These are phyloP conservation scores for Anaeramoeba flamelloides DNA, from an alignment of 78 protist genomes.

Conservation along the genomic window DNA sequence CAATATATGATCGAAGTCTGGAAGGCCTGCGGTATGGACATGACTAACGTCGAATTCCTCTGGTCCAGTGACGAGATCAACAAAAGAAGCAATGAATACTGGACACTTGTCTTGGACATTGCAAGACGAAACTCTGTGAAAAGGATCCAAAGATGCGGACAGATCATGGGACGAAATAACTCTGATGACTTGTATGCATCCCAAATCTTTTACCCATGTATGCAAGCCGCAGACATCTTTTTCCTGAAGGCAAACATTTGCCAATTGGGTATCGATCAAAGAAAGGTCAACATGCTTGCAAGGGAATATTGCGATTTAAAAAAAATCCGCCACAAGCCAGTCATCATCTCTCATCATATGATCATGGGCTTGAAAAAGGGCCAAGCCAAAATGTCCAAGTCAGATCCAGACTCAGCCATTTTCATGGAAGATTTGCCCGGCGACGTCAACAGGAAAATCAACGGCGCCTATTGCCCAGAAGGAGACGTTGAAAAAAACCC, in stretches of 20 bases:
- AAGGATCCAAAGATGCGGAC: slow-evolving; percentile 72
- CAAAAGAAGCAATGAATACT: slow-evolving; percentile 55
- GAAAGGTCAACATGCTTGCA: slow-evolving; percentile 91
- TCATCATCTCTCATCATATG: slow-evolving; percentile 79
- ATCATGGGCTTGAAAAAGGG: slow-evolving; percentile 58
- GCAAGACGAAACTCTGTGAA: slow-evolving; percentile 39
- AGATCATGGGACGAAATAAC: slow-evolving; percentile 84
- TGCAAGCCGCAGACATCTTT: slow-evolving; percentile 94
- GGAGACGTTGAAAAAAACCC: slow-evolving; percentile 27
- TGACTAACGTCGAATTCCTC: slow-evolving; percentile 61
- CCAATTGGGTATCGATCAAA: slow-evolving; percentile 96
- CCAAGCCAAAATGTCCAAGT: slow-evolving; percentile 86
- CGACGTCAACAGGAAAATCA: slow-evolving; percentile 42
- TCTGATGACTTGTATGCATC: slow-evolving; percentile 62
- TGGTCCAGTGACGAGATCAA: slow-evolving; percentile 86
- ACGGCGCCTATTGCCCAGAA: slow-evolving; percentile 16
- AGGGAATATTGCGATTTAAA: slow-evolving; percentile 74
- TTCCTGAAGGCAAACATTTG: slow-evolving; percentile 86
- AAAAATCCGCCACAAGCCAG: slow-evolving; percentile 64
- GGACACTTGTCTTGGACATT: slow-evolving; percentile 78
- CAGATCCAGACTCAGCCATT: slow-evolving; percentile 85
- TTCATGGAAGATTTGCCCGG: slow-evolving; percentile 83
- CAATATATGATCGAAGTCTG: slow-evolving; percentile 86
- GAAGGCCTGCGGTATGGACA: slow-evolving; percentile 92
- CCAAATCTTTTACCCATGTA: slow-evolving; percentile 73